Conservation (phyloP, 805 yeast species). For the Lipomyces starkeyi region DNA sequence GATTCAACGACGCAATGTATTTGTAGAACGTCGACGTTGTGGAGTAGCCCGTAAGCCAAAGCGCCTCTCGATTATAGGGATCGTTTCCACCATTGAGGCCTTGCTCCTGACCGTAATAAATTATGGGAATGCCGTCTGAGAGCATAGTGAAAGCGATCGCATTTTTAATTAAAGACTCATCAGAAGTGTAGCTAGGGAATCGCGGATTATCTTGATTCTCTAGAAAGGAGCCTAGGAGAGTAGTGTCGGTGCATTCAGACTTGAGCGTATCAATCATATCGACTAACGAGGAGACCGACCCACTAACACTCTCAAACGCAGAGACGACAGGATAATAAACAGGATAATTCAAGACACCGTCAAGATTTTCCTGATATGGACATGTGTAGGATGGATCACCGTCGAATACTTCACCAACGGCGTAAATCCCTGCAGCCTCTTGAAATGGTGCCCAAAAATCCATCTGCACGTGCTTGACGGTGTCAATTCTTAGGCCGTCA, state of each 20-base stretch:
- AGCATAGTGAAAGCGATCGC: constrained; percentile 4
- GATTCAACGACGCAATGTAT: not conserved
- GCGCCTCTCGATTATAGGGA: constrained; percentile 24
- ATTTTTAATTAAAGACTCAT: not conserved
- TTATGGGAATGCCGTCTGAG: constrained; percentile 19
- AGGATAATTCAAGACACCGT: too few species aligned
- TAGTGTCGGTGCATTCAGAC: not conserved
- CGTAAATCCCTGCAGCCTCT: too few species aligned
- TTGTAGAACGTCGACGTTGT: not conserved
- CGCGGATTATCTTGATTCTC: constrained; percentile 24
- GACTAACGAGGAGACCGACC: too few species aligned
- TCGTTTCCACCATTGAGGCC: constrained; percentile 15
- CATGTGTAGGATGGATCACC: too few species aligned
- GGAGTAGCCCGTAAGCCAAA: constrained; percentile 12
- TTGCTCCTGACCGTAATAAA: constrained; percentile 22
- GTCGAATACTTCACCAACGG: too few species aligned
- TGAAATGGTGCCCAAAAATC: too few species aligned
- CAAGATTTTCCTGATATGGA: too few species aligned
- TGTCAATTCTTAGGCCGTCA: too few species aligned
- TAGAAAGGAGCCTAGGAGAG: not conserved
- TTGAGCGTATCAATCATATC: too few species aligned
- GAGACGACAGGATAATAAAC: too few species aligned
- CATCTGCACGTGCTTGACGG: too few species aligned
- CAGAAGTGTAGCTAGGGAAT: not conserved
- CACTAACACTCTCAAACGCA: too few species aligned